Conservation (phyloP, 2,329 filamentous ascomycete species). For the Coleophoma eucalyptorum region DNA sequence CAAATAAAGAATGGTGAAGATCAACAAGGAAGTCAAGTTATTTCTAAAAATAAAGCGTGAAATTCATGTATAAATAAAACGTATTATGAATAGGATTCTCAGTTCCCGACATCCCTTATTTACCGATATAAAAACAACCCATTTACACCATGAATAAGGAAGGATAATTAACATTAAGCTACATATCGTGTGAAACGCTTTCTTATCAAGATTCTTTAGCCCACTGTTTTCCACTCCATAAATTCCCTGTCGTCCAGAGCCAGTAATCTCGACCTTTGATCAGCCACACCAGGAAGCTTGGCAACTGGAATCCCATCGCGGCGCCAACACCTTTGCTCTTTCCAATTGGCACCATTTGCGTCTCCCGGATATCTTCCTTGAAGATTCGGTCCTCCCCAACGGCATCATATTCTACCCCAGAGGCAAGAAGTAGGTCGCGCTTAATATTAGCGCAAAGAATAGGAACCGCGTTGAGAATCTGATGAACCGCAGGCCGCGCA, state of each 20-base stretch:
- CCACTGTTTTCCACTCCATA: slow-evolving; percentile 51
- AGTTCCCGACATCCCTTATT: too few species aligned
- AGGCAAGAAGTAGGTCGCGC: slow-evolving; percentile 39
- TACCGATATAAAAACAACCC: too few species aligned
- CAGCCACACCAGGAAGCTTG: slow-evolving; percentile 42
- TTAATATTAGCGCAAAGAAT: slow-evolving; percentile 43
- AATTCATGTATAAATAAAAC: too few species aligned
- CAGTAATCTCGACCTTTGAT: slow-evolving; percentile 49
- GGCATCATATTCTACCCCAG: slow-evolving; percentile 15
- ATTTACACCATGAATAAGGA: too few species aligned
- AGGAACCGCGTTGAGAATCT: slow-evolving; percentile 35
- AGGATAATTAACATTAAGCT: too few species aligned
- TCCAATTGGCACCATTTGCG: slow-evolving; percentile 44
- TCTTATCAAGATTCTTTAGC: slow-evolving; percentile 39
- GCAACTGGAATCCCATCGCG: slow-evolving; percentile 36
- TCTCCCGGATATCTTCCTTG: slow-evolving; percentile 38
- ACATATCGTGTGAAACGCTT: too few species aligned
- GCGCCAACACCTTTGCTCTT: slow-evolving; percentile 40
- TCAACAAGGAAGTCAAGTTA: too few species aligned
- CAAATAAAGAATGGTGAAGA: too few species aligned
- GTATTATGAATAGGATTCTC: too few species aligned
- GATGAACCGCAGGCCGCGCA: slow-evolving; percentile 37
- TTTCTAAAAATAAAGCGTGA: too few species aligned
- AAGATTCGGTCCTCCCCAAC: slow-evolving; percentile 30
- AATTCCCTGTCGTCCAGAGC: slow-evolving; percentile 40